A percentile compares a stretch with the other conserved stretches of the same genome.
phyloP scores from a whole-genome alignment of 495 filamentous ascomycete genomes.

The Penicilliopsis zonata region DNA sequence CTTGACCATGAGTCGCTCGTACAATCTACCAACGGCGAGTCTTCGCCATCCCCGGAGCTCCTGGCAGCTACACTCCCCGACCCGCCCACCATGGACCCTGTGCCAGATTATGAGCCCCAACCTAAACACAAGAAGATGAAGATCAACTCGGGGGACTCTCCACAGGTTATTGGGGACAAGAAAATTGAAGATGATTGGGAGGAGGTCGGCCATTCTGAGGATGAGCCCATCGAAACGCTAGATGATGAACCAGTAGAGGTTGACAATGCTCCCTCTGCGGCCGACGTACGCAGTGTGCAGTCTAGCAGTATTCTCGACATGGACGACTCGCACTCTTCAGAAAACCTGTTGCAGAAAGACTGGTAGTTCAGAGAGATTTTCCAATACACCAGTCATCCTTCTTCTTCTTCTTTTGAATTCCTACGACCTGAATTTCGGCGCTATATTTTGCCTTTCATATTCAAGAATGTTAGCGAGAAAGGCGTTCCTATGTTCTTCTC shows the following conservation, averaged over 20 bases:
- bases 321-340: conserved; percentile 10
- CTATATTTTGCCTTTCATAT: too few species aligned
- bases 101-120: conserved; percentile 12
- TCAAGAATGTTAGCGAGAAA: too few species aligned
- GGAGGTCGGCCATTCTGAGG: conserved; percentile 17
- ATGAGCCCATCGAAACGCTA: conserved; percentile 11
- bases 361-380: too few species aligned
- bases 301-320: conserved; percentile 17
- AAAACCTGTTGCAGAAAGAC: conserved; percentile 11
- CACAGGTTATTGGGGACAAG: conserved; percentile 4
- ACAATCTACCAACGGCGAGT: conserved; percentile 9
- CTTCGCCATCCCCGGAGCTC: conserved; percentile 10
- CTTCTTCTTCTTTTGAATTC: too few species aligned
- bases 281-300: conserved; percentile 19
- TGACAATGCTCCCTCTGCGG: conserved; percentile 12
- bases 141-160: conserved; percentile 2
- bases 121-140: conserved; percentile 23
- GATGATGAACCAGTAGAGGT: conserved; percentile 19
- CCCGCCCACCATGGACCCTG: conserved; percentile 15
- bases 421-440: too few species aligned
- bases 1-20: too few species aligned
- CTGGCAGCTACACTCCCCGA: conserved; percentile 18
- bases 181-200: conserved; percentile 29
- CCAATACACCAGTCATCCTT: too few species aligned
- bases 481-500: too few species aligned